Evolutionary conservation across 257 asterid genomes (phyloP), one percentile per base, ranked within the genome.

Genomic region (Nicotiana sylvestris): DNA sequence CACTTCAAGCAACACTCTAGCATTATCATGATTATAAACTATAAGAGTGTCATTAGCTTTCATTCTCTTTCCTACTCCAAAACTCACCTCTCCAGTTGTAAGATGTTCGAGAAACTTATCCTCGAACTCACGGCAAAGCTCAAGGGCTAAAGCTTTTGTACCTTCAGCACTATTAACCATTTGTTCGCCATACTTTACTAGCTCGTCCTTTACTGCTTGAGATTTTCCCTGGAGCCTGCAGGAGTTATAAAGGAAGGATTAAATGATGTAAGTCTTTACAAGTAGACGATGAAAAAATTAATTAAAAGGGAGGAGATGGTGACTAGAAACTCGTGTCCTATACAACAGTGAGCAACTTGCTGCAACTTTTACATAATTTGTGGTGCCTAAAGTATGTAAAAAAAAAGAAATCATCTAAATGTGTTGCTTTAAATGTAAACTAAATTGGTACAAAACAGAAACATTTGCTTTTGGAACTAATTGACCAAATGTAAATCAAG

Each of bases 61-160:
- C 64, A 74, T 27, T 49, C 80, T 76, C 53, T 76, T 51, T 76
- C 80, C 64, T 27, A 51, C 64, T 76, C 16, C 80, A 56, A 21
- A 18, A 37, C 92, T 91, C 89, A 92, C 98, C 95, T 93, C 99
- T 84, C 99, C 99, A 13, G 96, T 91, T 21, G 89, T 90, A 81
- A 96, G 93, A 83, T 96, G 99, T 90, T 90, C 97, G 86, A 96
- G 99, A 90, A 96, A 96, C 89, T 92, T 94, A 85, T 96, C 99
- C 92, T 96, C 99, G 80, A 94, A 96, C 87, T 96, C 99, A 76
- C 99, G 97, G 90, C 99, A 96, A 77, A 94, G 98, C 87, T 96
- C 99, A 91, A 96, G 85, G 58, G 99, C 99, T 86, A 96, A 90
- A 67, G 99, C 99, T 84, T 90, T 90, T 33, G 99, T 93, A 68